Evolutionary conservation across 345 rosid species (phyloP), one percentile per base, ranked within the genome.

Genomic region (sweet orange (Citrus sinensis)): DNA sequence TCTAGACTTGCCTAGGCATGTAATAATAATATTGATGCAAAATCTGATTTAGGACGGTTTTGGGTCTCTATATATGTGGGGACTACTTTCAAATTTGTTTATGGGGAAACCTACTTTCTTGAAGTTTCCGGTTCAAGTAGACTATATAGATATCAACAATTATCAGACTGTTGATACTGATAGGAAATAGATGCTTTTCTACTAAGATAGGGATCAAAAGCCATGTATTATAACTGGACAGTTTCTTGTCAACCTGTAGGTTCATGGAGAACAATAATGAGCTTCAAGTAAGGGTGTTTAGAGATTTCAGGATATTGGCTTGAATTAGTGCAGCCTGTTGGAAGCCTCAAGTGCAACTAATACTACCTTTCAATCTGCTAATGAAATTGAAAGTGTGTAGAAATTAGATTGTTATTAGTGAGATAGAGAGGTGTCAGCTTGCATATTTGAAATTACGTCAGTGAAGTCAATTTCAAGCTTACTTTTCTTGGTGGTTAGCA

Each of bases 281-380:
- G 62, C 75, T 72, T 72, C 37, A 14, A n/a, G 29, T 51, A 70
- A 64, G 68, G 22, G 14, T n/a, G 24, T 74, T 35, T 74, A 25
- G 3, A 42, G 39, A 25, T 42, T 74, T 74, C 51, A 46, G 51
- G 17, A 46, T 68, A 17, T 71, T 7, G 27, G 59, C 58, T 42
- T 5, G 25, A 70, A 70, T 27, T 70, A 42, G 9, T 17, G n/a
- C 34, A 40, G 73, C 39, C 62, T 51, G 17, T 51, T 30, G 55
- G 56, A 42, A 42, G 32, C 35, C 11, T 24, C 9, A 27, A 13
- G 20, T 32, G 30, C 6, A 13, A 56, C 55, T 69, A n/a, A 59
- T 42, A 5, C 6, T 40, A 74, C 46, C 29, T 60, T n/a, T 60
- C 54, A 27, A 73, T 6, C 40, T 74, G 59, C 46, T 22, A 32